Evolutionary conservation across 352 stramenopile species (phyloP), one percentile per base, ranked within the genome.

Genomic region (Globisporangium recalcitrans): DNA sequence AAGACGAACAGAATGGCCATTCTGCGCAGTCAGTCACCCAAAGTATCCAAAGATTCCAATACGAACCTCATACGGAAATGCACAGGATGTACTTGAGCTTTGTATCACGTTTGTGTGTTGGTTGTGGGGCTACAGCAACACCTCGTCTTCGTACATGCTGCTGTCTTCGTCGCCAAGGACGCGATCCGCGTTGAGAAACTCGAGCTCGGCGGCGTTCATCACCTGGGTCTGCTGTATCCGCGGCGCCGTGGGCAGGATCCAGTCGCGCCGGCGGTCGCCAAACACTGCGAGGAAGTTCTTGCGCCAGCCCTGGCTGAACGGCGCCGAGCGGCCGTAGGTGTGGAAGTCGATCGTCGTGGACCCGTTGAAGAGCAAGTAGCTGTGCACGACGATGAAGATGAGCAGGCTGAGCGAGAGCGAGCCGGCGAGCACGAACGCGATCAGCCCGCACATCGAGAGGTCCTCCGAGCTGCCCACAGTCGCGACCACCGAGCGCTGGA

Each of bases 261-360:
- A 90, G 52, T 90, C 77, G 66, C 67, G 75, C 56, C 63, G 65
- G 1, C 71, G 75, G 1, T 78, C 71, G 29, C 82, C 82, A 66
- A 92, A 89, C 16, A 88, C 75, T 1, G 61, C 47, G 7, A 34
- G 71, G 19, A 78, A 66, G 61, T 92, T 92, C 22, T 67, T 69
- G 52, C 68, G 62, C 82, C 77, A 92, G 14, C 83, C 83, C 24
- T 78, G 78, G 38, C 82, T 88, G 65, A 88, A 92, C 27, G 83
- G 83, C 24, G 76, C 81, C 13, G 71, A 54, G 47, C 78, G 72
- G 8, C 83, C 83, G 58, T 90, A 92, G 22, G 77, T 75, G 51
- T 93, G 84, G 40, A 77, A 91, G 48, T 95, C 86, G 46, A 93
- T 90, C 6, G 86, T 95, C 21, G 82, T 93, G 6, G 80, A 72